Percentiles rank a stretch among this genome's conserved stretches.
Conservation (phyloP, 257 asterid genomes). For the Dorcoceras hygrometricum region DNA sequence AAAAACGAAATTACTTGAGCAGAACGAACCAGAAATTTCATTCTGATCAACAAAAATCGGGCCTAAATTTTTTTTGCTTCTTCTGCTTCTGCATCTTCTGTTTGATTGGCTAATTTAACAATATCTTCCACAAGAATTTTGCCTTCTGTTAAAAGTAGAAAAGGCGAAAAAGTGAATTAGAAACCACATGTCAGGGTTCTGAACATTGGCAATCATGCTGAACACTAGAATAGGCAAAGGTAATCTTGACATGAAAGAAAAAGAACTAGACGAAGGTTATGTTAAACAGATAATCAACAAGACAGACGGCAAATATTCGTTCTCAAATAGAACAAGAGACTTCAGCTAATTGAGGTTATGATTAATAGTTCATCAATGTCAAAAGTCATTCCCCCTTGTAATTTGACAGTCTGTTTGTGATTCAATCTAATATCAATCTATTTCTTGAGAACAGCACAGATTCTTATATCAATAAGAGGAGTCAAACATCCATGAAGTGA, state of each 20-base stretch:
- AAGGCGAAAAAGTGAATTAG: constrained; percentile 19
- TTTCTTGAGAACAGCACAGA: background rate
- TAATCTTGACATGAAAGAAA: too few relatives aligned
- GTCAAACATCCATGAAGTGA: background rate
- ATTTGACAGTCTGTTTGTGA: constrained; percentile 8
- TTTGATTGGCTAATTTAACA: constrained; percentile 60
- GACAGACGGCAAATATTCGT: background rate
- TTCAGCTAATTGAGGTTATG: background rate
- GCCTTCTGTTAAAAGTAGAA: constrained; percentile 55
- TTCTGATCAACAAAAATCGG: background rate
- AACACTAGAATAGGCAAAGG: background rate
- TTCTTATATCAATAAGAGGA: background rate
- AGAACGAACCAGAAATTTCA: constrained; percentile 13
- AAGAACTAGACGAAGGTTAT: background rate
- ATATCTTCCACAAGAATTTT: constrained; percentile 91
- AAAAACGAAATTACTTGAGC: constrained; percentile 5
- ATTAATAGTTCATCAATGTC: background rate
- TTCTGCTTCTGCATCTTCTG: constrained; percentile 52
- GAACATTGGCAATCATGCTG: constrained; percentile 10
- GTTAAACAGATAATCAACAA: background rate
- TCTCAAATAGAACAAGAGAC: constrained; percentile 6
- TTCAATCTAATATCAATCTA: background rate
- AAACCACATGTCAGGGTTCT: background rate
- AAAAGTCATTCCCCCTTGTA: background rate
- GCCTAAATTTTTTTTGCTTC: constrained; percentile 48